phyloP scores from a whole-genome alignment of 345 rosid genomes.

The Cardamine occulta region DNA sequence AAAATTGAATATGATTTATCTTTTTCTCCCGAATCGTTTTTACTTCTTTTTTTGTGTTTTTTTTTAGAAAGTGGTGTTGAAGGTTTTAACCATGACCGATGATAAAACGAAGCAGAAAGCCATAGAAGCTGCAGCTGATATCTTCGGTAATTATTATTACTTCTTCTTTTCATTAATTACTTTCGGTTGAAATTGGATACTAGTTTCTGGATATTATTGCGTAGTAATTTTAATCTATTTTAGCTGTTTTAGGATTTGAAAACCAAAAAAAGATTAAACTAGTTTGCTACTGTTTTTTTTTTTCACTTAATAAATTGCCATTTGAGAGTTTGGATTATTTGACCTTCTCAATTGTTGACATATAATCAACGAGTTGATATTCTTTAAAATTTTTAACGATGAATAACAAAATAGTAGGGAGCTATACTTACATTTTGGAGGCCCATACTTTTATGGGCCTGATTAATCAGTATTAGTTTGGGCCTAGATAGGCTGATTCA shows the following conservation, averaged over 20 bases:
- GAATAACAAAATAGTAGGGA: neutral
- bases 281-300: neutral
- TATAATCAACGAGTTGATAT: conserved; percentile 16
- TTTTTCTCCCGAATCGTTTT: neutral
- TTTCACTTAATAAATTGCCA: neutral
- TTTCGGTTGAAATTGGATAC: neutral
- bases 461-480: neutral
- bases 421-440: neutral
- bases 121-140: conserved; percentile 88
- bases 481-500: neutral
- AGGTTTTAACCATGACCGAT: conserved; percentile 90
- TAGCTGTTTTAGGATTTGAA: neutral
- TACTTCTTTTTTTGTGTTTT: neutral
- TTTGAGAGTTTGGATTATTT: conserved; percentile 13
- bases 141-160: conserved; percentile 52
- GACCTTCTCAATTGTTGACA: conserved; percentile 9
- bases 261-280: neutral
- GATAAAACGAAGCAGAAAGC: conserved; percentile 92
- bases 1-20: conserved; percentile 1
- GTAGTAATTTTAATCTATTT: neutral
- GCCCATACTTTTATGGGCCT: neutral
- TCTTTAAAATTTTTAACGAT: neutral
- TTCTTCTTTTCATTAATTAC: neutral
- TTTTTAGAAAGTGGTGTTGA: conserved; percentile 77
- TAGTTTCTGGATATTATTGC: neutral